phyloP scores from a whole-genome alignment of 2,329 filamentous ascomycete species.

The Exserohilum turcica region DNA sequence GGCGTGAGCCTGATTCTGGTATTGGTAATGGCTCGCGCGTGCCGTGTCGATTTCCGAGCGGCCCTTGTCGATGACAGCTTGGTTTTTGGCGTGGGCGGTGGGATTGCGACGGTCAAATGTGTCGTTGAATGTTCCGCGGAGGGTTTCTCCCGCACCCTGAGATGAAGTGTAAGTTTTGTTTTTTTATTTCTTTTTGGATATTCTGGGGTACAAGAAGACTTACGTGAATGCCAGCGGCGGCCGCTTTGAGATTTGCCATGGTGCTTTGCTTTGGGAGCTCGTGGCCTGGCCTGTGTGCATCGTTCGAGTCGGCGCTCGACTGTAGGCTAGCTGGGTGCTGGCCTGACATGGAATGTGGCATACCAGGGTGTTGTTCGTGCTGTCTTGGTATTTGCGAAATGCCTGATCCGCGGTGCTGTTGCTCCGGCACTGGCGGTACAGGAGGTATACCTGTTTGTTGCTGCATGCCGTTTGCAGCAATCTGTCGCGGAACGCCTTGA shows the following conservation, averaged over 20 bases:
- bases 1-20: conserved; percentile 1
- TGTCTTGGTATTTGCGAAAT: conserved; percentile 5
- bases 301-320: conserved; percentile 9
- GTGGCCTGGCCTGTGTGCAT: conserved; percentile 32
- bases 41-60: conserved; percentile 40
- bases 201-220: conserved; percentile 2
- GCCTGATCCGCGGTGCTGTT: conserved; percentile 5
- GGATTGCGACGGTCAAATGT: conserved; percentile 40
- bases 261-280: conserved; percentile 35
- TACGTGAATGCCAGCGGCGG: conserved; percentile 46
- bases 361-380: conserved; percentile 21
- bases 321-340: conserved; percentile 11
- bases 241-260: conserved; percentile 41
- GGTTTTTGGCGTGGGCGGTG: conserved; percentile 39
- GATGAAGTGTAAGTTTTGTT: conserved; percentile 4
- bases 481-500: conserved; percentile 38
- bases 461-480: conserved; percentile 17
- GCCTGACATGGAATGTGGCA: conserved; percentile 11
- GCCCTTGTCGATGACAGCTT: conserved; percentile 39
- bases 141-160: conserved; percentile 44
- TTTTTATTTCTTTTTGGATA: not conserved
- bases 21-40: conserved; percentile 14
- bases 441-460: conserved; percentile 7
- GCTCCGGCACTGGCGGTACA: conserved; percentile 3
- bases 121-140: conserved; percentile 44